Evolutionary conservation across 2,329 filamentous ascomycete species (phyloP).

Genomic region (Sporothrix dimorphospora): DNA sequence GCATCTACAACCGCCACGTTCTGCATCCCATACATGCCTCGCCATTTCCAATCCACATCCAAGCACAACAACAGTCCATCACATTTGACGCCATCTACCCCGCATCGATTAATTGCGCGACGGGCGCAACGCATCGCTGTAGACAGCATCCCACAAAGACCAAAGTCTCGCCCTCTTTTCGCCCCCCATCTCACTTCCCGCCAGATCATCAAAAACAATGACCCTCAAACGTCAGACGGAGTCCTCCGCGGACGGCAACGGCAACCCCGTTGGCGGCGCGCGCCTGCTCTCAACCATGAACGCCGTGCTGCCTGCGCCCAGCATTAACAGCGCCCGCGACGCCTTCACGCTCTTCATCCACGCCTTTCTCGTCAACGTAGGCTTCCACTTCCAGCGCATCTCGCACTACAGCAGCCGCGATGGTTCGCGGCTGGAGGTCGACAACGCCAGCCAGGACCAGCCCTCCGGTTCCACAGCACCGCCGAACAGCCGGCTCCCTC

Average conservation of each 20-base stretch:
- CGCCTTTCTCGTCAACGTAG: conserved; percentile 77
- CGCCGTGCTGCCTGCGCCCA: conserved; percentile 60
- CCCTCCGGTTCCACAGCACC: neutral
- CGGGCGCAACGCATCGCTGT: neutral
- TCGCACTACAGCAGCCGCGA: neutral
- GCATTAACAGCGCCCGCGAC: conserved; percentile 67
- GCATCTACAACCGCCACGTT: neutral
- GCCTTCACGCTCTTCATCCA: conserved; percentile 83
- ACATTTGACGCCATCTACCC: neutral
- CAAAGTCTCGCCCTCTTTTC: neutral
- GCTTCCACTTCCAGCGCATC: conserved; percentile 58
- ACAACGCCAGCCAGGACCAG: neutral
- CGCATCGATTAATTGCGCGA: neutral
- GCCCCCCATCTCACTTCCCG: neutral
- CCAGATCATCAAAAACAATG: neutral
- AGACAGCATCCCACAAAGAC: neutral
- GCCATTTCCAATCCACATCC: neutral
- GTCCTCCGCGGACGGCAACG: neutral
- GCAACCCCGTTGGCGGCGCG: conserved; percentile 47
- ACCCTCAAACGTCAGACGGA: neutral
- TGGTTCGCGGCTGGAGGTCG: neutral
- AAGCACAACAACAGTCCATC: neutral
- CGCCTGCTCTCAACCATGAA: conserved; percentile 61
- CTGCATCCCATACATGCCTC: neutral
- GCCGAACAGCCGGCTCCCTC: neutral